Conservation (phyloP, 106 monocot genomes). For the Narthecium ossifragum region DNA sequence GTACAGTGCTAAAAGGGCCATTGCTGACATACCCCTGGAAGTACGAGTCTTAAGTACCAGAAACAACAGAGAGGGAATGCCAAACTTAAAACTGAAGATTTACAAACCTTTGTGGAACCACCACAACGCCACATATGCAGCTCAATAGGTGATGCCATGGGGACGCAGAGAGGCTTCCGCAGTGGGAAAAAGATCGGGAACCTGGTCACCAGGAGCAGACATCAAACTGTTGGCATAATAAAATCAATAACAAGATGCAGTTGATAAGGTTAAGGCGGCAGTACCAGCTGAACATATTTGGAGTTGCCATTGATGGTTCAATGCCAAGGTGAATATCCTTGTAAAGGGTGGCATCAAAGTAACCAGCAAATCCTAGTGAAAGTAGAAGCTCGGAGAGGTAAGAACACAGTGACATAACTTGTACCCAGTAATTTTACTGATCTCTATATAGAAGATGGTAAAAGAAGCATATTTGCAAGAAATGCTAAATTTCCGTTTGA, state of each 20-base stretch:
- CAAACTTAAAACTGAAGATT: not conserved
- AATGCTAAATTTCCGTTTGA: not conserved
- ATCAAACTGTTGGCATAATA: not conserved
- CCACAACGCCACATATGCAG: constrained; percentile 83
- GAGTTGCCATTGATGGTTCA: constrained; percentile 76
- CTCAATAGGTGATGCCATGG: constrained; percentile 47
- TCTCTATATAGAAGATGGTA: not conserved
- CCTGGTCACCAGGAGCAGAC: constrained; percentile 21
- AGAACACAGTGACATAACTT: not conserved
- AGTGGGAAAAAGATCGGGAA: constrained; percentile 93
- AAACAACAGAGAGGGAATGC: not conserved
- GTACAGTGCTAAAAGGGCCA: not conserved
- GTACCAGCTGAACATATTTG: constrained; percentile 98
- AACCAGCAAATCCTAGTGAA: constrained; percentile 98
- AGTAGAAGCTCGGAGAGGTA: not conserved
- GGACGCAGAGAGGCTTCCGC: constrained; percentile 50
- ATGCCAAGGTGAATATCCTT: constrained; percentile 94
- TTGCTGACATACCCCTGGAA: not conserved
- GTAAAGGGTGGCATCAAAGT: constrained; percentile 75
- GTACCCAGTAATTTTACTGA: not conserved
- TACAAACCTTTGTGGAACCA: constrained; percentile 66
- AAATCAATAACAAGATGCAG: not conserved
- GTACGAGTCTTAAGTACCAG: not conserved
- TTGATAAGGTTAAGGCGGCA: not conserved
- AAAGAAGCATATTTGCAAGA: not conserved